Base-by-base conservation (phyloP, 129 eudicot species). In the Solidago caesia region DNA sequence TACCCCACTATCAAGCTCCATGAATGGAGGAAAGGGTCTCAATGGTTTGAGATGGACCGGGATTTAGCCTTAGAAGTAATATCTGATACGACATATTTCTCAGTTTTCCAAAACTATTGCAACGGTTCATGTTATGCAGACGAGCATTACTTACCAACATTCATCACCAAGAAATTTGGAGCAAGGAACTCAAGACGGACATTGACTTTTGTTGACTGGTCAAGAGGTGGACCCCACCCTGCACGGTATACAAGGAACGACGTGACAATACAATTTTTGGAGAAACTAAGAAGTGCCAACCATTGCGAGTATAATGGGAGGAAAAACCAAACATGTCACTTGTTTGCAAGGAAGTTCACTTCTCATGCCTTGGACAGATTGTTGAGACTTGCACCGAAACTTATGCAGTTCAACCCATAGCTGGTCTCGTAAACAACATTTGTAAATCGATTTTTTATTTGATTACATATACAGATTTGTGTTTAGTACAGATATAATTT, bases 1-100 rank as follows among this genome's bases (percentile, higher is more conserved):
- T 25, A 70, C 45, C 97, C 98, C 5, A 60, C 53, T 8, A 85
- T 93, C 53, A 81, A 72, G 45, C 77, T 93, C 58, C 33, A 52
- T 0, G 81, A 90, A 5, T 93, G 98, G 98, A 65, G 96, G 65
- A 93, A 93, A 73, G 97, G 97, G 62, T 88, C 98, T 8, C 98
- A 93, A 51, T 90, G 97, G 98, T 93, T 93, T 74, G 87, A 81
- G 41, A 83, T 90, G 75, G 86, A 88, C 44, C 79, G 97, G 4
- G 68, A 46, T 10, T 83, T 90, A 5, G 97, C 97, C n/a, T 8
- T 86, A 0, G 87, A 90, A 72, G 83, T 93, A 15, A 75, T 93
- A 13, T 82, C 97, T 0, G 97, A 93, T 43, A 61, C 5, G 8
- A 75, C 56, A 4, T 88, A 86, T 53, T 90, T 93, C 48, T 76